Conservation (phyloP, 2,329 filamentous ascomycete species). For the Tolypocladium sp. region DNA sequence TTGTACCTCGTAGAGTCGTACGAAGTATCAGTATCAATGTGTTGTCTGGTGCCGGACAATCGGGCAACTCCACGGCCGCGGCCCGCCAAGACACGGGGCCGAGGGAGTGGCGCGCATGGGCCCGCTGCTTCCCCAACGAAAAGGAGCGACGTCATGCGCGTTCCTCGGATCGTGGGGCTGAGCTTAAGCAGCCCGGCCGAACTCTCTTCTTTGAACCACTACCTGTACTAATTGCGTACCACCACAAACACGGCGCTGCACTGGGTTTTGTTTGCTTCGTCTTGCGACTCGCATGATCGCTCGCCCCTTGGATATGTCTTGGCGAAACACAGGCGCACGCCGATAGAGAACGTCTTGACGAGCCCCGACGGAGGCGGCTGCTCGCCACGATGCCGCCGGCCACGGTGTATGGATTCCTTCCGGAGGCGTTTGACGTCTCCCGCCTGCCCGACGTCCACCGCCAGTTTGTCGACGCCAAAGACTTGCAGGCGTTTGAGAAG, state of each 20-base stretch:
- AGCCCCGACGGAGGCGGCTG: neutral
- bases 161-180: constrained; percentile 4
- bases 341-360: neutral
- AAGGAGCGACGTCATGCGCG: constrained; percentile 5
- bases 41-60: too few species aligned
- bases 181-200: neutral
- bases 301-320: neutral
- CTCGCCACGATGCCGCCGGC: constrained; percentile 13
- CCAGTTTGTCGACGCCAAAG: constrained; percentile 65
- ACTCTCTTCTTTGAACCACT: neutral
- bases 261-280: neutral
- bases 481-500: constrained; percentile 69
- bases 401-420: constrained; percentile 45
- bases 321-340: neutral
- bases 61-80: neutral
- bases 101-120: neutral
- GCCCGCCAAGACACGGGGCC: neutral
- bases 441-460: constrained; percentile 69
- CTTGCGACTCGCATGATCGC: neutral
- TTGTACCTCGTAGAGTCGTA: too few species aligned
- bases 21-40: too few species aligned
- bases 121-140: constrained; percentile 14
- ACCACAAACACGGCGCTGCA: neutral
- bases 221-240: neutral
- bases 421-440: constrained; percentile 57